phyloP scores from a whole-genome alignment of 176 grass and related monocot genomes.

The Zea mays region DNA sequence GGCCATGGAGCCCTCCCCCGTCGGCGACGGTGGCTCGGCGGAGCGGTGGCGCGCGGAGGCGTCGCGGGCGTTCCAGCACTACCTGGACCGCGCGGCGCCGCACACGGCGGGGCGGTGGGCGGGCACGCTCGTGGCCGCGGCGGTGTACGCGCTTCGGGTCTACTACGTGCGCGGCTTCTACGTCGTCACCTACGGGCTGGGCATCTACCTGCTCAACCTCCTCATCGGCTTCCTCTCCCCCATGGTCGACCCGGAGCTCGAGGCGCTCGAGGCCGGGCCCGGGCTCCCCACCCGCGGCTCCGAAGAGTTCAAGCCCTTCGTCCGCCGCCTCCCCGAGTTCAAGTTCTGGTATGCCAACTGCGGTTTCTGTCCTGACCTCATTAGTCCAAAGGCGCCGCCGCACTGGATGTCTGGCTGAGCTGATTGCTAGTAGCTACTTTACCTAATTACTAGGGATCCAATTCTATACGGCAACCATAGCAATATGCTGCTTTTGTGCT shows the following conservation, averaged over 20 bases:
- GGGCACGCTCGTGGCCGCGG: conserved; percentile 52
- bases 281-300: conserved; percentile 70
- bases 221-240: conserved; percentile 98
- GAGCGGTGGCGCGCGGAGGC: conserved; percentile 66
- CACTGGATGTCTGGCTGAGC: neutral
- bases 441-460: neutral
- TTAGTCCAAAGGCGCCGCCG: neutral
- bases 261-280: conserved; percentile 60
- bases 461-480: neutral
- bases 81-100: conserved; percentile 84
- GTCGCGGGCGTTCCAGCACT: conserved; percentile 74
- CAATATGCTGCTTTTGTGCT: neutral
- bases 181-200: conserved; percentile 80
- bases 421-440: neutral
- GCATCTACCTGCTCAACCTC: conserved; percentile 98
- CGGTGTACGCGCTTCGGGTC: conserved; percentile 72
- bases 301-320: conserved; percentile 97
- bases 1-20: conserved; percentile 39
- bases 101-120: conserved; percentile 64
- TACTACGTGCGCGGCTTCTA: conserved; percentile 89
- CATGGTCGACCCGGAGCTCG: conserved; percentile 90
- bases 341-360: conserved; percentile 73
- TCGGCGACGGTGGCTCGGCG: conserved; percentile 28
- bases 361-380: neutral
- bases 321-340: conserved; percentile 93